phyloP scores from a whole-genome alignment of 805 yeast species.

The Cyberlindnera maritima region DNA sequence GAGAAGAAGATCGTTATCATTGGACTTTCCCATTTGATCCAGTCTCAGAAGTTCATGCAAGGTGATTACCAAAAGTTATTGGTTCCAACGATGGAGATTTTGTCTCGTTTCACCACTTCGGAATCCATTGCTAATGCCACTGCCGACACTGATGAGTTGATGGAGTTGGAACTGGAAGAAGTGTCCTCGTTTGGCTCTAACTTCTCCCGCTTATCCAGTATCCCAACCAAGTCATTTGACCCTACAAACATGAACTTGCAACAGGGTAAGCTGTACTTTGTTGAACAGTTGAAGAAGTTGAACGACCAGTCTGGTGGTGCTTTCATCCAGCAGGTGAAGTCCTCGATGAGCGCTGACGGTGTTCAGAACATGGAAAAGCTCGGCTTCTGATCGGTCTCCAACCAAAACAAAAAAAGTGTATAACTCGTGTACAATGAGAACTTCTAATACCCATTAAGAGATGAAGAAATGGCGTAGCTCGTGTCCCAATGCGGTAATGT shows the following conservation, averaged over 20 bases:
- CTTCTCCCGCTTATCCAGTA: conserved; percentile 69
- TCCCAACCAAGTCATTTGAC: conserved; percentile 61
- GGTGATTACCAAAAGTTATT: conserved; percentile 43
- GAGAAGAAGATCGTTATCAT: conserved; percentile 54
- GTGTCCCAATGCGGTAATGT: background rate
- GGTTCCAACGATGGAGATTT: conserved; percentile 39
- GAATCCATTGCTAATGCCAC: conserved; percentile 35
- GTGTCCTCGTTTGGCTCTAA: conserved; percentile 82
- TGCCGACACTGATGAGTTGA: conserved; percentile 36
- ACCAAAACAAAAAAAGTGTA: background rate
- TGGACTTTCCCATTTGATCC: conserved; percentile 47
- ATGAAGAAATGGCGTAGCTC: background rate
- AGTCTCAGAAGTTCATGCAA: conserved; percentile 31
- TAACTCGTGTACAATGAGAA: no score
- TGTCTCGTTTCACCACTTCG: conserved; percentile 38
- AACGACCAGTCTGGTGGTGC: conserved; percentile 19
- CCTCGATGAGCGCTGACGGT: conserved; percentile 19
- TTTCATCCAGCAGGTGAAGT: conserved; percentile 20
- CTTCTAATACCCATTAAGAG: background rate
- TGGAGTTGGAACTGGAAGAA: conserved; percentile 58
- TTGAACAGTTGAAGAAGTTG: conserved; percentile 19
- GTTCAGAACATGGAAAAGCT: conserved; percentile 15
- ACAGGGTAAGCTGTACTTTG: conserved; percentile 20
- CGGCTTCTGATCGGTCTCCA: conserved; percentile 13
- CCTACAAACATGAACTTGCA: conserved; percentile 40